phyloP scores from a whole-genome alignment of 2,329 filamentous ascomycete species.

The Cercospora sojina region DNA sequence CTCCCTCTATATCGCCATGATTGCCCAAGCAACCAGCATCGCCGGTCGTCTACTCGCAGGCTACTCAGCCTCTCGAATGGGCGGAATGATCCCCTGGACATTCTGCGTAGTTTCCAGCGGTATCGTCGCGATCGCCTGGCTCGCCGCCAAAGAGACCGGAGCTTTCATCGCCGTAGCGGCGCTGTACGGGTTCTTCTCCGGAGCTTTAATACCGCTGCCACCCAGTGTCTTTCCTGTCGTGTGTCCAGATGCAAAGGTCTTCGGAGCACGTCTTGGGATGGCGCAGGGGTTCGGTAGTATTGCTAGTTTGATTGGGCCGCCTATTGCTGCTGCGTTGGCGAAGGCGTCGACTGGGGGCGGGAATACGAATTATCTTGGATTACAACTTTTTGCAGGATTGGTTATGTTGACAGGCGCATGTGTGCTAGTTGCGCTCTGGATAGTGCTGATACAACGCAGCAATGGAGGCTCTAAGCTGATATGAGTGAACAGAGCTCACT shows the following conservation, averaged over 20 bases:
- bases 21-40: slow-evolving; percentile 58
- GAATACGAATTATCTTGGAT: slow-evolving; percentile 29
- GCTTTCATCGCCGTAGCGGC: slow-evolving; percentile 46
- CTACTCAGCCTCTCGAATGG: slow-evolving; percentile 49
- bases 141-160: slow-evolving; percentile 45
- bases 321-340: slow-evolving; percentile 47
- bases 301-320: slow-evolving; percentile 47
- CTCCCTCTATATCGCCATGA: slow-evolving; percentile 56
- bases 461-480: slow-evolving; percentile 28
- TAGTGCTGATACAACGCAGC: slow-evolving; percentile 29
- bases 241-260: slow-evolving; percentile 48
- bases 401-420: slow-evolving; percentile 33
- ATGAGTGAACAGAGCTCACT: neutral
- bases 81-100: slow-evolving; percentile 57
- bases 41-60: slow-evolving; percentile 53
- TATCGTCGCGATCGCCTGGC: slow-evolving; percentile 57
- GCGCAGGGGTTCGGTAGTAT: slow-evolving; percentile 47
- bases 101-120: slow-evolving; percentile 49
- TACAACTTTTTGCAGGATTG: slow-evolving; percentile 36
- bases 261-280: slow-evolving; percentile 50
- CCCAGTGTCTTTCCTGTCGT: slow-evolving; percentile 45
- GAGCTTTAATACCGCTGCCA: slow-evolving; percentile 49
- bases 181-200: slow-evolving; percentile 47
- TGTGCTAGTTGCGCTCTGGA: slow-evolving; percentile 31
- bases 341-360: slow-evolving; percentile 20